These are phyloP conservation scores for Sorghum bicolor DNA, from an alignment of 176 grass and related monocot species.

Conservation along the genomic window DNA sequence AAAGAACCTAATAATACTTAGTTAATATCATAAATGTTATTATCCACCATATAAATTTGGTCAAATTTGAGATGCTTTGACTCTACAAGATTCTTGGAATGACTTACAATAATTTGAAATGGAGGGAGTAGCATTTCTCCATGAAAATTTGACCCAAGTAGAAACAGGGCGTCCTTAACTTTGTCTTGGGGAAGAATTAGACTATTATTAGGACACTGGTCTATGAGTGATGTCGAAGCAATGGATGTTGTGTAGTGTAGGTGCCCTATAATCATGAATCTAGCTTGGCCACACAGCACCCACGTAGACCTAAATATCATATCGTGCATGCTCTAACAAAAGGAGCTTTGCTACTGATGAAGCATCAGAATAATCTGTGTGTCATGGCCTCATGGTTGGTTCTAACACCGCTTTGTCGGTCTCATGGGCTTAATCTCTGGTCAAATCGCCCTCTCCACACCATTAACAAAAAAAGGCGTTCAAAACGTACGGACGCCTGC, in stretches of 20 bases:
- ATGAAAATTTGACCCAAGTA: neutral
- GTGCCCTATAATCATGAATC: constrained; percentile 20
- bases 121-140: neutral
- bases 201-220: neutral
- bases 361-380: neutral
- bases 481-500: neutral
- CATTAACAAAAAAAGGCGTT: neutral
- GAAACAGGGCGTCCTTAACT: neutral
- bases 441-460: constrained; percentile 7
- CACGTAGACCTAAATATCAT: neutral
- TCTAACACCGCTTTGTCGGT: constrained; percentile 62
- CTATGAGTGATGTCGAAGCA: constrained; percentile 37
- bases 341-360: neutral
- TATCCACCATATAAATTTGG: too few species aligned
- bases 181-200: neutral
- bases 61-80: too few species aligned
- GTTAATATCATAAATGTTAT: too few species aligned
- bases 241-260: constrained; percentile 30
- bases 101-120: too few species aligned
- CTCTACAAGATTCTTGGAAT: too few species aligned
- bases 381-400: neutral
- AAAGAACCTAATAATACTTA: too few species aligned
- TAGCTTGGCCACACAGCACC: constrained; percentile 5
- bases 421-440: constrained; percentile 23
- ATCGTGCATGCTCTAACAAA: neutral